A percentile compares a stretch with the other conserved stretches of the same genome.
Evolutionary conservation across 164 flowering plant genomes (phyloP).

Genomic region (Piper betle): DNA sequence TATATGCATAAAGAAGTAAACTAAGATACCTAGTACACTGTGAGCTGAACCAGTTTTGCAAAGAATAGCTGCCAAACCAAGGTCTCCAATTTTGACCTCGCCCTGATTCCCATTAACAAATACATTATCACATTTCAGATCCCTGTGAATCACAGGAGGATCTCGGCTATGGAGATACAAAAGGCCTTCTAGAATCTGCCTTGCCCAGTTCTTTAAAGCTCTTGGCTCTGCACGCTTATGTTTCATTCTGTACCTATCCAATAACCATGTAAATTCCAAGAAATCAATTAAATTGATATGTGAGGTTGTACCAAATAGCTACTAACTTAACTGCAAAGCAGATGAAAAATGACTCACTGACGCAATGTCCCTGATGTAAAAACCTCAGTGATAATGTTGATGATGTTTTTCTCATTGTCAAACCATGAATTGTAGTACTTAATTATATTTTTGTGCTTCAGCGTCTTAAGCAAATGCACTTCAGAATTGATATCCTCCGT

Average conservation of each 20-base stretch:
- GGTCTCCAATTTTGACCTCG: slow-evolving; percentile 87
- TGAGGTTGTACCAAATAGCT: background rate
- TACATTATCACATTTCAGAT: slow-evolving; percentile 88
- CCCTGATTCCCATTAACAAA: slow-evolving; percentile 97
- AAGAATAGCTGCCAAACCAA: slow-evolving; percentile 85
- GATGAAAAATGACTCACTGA: slow-evolving; percentile 45
- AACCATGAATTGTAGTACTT: slow-evolving; percentile 92
- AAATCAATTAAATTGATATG: too few relatives aligned
- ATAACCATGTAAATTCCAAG: background rate
- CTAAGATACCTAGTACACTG: slow-evolving; percentile 34
- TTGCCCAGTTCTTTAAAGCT: slow-evolving; percentile 95
- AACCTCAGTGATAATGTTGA: slow-evolving; percentile 85
- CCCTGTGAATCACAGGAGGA: slow-evolving; percentile 35
- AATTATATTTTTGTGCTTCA: slow-evolving; percentile 93
- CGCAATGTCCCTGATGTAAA: slow-evolving; percentile 93
- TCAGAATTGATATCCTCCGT: slow-evolving; percentile 85
- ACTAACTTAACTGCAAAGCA: background rate
- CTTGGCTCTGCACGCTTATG: slow-evolving; percentile 86
- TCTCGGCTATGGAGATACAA: background rate
- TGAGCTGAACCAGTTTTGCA: slow-evolving; percentile 72
- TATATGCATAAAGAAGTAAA: too few relatives aligned
- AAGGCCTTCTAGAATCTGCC: slow-evolving; percentile 89
- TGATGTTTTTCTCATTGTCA: slow-evolving; percentile 43
- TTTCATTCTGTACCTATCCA: slow-evolving; percentile 66
- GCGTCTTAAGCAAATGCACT: slow-evolving; percentile 88